These are phyloP conservation scores for Lepiota venenata DNA, from an alignment of 768 basidiomycete genomes.

Conservation along the genomic window DNA sequence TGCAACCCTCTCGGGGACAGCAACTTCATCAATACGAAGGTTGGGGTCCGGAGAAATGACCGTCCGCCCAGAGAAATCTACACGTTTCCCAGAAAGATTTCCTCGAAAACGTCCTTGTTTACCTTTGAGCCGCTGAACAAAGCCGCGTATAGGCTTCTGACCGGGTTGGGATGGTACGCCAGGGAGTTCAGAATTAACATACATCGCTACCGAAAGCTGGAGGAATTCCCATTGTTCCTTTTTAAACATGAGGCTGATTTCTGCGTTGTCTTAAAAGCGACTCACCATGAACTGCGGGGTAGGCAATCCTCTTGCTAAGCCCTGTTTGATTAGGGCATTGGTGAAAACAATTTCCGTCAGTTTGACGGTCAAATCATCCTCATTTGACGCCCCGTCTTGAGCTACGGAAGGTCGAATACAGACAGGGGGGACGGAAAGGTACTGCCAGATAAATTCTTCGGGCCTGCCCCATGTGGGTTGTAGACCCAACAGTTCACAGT, in stretches of 20 bases:
- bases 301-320: conserved; percentile 82
- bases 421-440: conserved; percentile 95
- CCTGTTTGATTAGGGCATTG: conserved; percentile 90
- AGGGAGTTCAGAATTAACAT: conserved; percentile 96
- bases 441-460: conserved; percentile 99
- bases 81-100: conserved; percentile 97
- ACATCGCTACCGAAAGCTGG: conserved; percentile 93
- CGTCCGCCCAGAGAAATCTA: conserved; percentile 97
- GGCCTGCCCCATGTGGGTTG: conserved; percentile 88
- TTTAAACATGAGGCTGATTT: background rate
- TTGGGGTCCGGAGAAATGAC: conserved; percentile 99
- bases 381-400: conserved; percentile 97
- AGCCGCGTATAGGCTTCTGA: conserved; percentile 94
- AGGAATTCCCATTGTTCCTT: conserved; percentile 99
- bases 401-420: conserved; percentile 97
- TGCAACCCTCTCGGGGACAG: conserved; percentile 93
- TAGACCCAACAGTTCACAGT: conserved; percentile 91
- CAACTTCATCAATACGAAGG: conserved; percentile 96
- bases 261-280: background rate
- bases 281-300: conserved; percentile 86
- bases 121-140: conserved; percentile 96
- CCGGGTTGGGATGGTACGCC: conserved; percentile 86
- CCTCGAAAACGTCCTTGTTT: conserved; percentile 99
- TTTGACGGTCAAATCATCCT: conserved; percentile 97
- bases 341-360: conserved; percentile 95